Evolutionary conservation across 75 land plant species (phyloP).

Genomic region (Pinus tabuliformis): DNA sequence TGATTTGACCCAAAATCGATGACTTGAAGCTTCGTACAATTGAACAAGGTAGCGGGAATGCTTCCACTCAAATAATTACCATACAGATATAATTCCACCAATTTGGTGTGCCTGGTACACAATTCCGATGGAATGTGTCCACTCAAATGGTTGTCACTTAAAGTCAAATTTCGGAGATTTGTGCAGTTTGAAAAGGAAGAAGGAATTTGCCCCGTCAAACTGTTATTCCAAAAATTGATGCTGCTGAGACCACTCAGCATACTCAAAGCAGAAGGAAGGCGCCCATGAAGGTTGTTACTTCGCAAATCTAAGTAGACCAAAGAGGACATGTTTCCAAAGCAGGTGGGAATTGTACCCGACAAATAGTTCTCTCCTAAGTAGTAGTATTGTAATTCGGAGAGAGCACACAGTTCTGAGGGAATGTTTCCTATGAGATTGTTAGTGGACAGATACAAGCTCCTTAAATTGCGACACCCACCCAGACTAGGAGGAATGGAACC

Average conservation of each 20-base stretch:
- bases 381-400: neutral
- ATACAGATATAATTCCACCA: conserved; percentile 8
- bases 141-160: no score
- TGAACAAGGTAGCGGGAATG: conserved; percentile 13
- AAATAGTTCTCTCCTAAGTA: neutral
- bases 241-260: no score
- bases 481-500: conserved; percentile 21
- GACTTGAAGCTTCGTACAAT: neutral
- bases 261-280: no score
- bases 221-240: no score
- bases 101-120: neutral
- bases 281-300: no score
- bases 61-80: conserved; percentile 13
- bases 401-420: neutral
- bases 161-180: no score
- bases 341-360: no score
- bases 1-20: conserved; percentile 18
- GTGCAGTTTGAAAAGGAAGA: no score
- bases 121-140: no score
- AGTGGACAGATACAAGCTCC: neutral
- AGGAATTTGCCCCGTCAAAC: no score
- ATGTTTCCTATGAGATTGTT: neutral
- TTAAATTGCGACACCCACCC: neutral
- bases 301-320: no score
- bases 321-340: no score